Conservation (phyloP, 306 rosid species). For the Sicyos edulis region DNA sequence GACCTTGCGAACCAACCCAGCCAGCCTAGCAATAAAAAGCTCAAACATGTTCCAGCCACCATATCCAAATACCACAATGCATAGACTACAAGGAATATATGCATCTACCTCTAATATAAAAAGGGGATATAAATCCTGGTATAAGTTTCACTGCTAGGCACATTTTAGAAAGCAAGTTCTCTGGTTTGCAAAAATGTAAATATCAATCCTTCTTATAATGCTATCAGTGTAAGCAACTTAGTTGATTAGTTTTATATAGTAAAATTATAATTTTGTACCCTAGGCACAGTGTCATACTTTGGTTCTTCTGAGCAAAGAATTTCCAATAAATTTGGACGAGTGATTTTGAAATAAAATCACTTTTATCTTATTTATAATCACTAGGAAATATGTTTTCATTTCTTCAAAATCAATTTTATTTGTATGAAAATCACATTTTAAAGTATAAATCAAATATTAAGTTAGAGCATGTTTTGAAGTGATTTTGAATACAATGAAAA, state of each 20-base stretch:
- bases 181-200: conserved; percentile 13
- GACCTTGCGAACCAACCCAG: conserved; percentile 38
- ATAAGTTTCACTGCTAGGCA: background rate
- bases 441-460: no score
- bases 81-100: conserved; percentile 2
- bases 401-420: no score
- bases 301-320: no score
- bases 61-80: background rate
- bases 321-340: no score
- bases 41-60: conserved; percentile 11
- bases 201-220: background rate
- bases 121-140: background rate
- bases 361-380: no score
- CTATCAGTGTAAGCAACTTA: background rate
- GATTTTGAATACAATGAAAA: no score
- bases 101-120: no score
- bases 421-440: no score
- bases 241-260: conserved; percentile 4
- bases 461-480: no score
- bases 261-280: background rate
- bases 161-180: conserved; percentile 12
- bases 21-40: background rate
- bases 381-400: no score
- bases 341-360: no score
- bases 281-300: no score